Conservation (phyloP, 225 moss, liverwort and hornwort genomes). For the Antitrichia curtipendula region DNA sequence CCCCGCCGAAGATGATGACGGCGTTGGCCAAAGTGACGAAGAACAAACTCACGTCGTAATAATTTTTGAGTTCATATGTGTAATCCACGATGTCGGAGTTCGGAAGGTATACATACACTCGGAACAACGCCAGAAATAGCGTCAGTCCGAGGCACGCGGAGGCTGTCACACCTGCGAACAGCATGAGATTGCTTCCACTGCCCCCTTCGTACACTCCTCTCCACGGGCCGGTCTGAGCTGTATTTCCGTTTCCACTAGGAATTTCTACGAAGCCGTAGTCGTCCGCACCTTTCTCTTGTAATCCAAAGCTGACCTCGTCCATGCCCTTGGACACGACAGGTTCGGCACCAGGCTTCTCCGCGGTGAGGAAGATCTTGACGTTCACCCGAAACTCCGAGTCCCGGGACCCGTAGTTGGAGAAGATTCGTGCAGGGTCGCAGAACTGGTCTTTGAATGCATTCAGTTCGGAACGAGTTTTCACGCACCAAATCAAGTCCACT, state of each 20-base stretch:
- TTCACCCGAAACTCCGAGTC: conserved; percentile 9
- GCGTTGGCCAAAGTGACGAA: conserved; percentile 5
- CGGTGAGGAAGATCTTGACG: conserved; percentile 21
- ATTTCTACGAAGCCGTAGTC: neutral
- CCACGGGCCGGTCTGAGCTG: neutral
- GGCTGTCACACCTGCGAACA: conserved; percentile 4
- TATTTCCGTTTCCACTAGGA: neutral
- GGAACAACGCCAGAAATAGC: conserved; percentile 17
- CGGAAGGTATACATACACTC: conserved; percentile 12
- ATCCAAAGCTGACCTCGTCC: neutral
- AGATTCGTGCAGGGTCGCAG: neutral
- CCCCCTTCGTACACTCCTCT: neutral
- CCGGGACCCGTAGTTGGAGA: neutral
- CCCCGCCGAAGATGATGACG: conserved; percentile 34
- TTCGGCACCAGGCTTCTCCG: neutral
- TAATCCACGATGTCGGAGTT: neutral
- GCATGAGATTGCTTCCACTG: conserved; percentile 1
- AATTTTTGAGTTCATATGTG: neutral
- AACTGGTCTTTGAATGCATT: conserved; percentile 9
- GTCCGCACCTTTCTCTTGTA: neutral
- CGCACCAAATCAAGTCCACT: conserved; percentile 32
- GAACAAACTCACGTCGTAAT: conserved; percentile 12
- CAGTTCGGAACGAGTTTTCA: conserved; percentile 13
- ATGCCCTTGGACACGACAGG: neutral
- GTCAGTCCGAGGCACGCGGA: conserved; percentile 4